Conservation (phyloP, 2,329 filamentous ascomycete genomes). For the Botrytis squamosa region DNA sequence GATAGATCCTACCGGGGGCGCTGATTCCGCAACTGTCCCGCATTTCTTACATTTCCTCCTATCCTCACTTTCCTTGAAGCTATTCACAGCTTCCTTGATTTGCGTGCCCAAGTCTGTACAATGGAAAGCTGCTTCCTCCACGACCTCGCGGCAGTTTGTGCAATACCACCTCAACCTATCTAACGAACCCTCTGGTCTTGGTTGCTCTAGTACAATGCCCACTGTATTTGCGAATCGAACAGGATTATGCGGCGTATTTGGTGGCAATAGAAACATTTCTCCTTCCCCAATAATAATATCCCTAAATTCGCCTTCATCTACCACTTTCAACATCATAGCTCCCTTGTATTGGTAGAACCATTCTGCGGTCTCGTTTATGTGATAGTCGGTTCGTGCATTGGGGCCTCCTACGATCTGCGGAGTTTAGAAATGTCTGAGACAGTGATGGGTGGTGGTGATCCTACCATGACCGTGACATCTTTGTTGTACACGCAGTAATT, state of each 20-base stretch:
- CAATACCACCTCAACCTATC: conserved; percentile 95
- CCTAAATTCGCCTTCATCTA: conserved; percentile 69
- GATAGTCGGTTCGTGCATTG: conserved; percentile 95
- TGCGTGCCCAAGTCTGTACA: conserved; percentile 90
- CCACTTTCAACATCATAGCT: conserved; percentile 88
- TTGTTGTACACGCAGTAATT: conserved; percentile 96
- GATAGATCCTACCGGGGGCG: conserved; percentile 60
- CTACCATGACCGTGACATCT: conserved; percentile 76
- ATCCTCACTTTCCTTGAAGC: conserved; percentile 68
- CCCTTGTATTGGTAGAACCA: conserved; percentile 98
- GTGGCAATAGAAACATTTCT: conserved; percentile 87
- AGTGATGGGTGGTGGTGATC: conserved; percentile 7
- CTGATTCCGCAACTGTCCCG: conserved; percentile 70
- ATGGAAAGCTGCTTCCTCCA: conserved; percentile 84
- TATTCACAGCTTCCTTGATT: conserved; percentile 87
- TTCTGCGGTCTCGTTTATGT: conserved; percentile 94
- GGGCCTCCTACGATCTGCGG: conserved; percentile 87
- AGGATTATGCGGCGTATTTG: conserved; percentile 95
- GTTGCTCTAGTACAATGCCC: conserved; percentile 90
- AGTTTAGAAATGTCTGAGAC: conserved; percentile 8
- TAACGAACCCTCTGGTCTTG: conserved; percentile 64
- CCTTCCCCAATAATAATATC: conserved; percentile 91
- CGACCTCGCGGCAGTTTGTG: conserved; percentile 62
- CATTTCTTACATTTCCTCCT: conserved; percentile 76
- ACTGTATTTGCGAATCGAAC: conserved; percentile 91